Evolutionary conservation across 208 protist genomes (phyloP).

Genomic region (Crithidia brevicula): DNA sequence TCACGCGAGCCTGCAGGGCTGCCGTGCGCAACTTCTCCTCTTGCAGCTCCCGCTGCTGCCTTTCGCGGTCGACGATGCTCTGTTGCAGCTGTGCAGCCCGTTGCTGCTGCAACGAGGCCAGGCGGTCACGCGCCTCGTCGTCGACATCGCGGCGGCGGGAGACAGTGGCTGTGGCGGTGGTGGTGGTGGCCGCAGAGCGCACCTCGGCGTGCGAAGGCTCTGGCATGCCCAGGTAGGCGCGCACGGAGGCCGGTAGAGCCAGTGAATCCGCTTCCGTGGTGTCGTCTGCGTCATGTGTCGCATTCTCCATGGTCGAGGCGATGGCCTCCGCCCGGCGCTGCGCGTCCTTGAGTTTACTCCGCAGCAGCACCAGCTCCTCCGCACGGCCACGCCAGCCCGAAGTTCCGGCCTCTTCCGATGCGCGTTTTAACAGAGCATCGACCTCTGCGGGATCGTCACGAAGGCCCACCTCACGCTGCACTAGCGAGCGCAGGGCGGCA

Average conservation of each 20-base stretch:
- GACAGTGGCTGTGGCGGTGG: conserved; percentile 12
- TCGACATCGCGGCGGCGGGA: conserved; percentile 53
- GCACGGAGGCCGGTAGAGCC: conserved; percentile 16
- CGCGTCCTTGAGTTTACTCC: conserved; percentile 67
- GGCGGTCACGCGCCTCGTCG: conserved; percentile 51
- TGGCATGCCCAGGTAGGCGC: conserved; percentile 6
- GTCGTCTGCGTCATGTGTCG: neutral
- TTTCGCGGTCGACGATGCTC: conserved; percentile 36
- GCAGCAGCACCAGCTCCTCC: conserved; percentile 75
- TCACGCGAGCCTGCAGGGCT: conserved; percentile 58
- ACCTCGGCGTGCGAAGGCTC: neutral
- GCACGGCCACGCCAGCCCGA: conserved; percentile 69
- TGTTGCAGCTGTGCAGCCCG: conserved; percentile 49
- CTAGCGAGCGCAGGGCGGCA: conserved; percentile 45
- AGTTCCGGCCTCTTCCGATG: neutral
- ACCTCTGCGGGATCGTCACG: conserved; percentile 42
- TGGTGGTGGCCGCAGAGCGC: conserved; percentile 5
- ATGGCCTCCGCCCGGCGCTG: conserved; percentile 36
- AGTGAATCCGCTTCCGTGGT: neutral
- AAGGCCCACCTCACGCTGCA: conserved; percentile 63
- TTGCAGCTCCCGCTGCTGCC: conserved; percentile 27
- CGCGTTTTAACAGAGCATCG: conserved; percentile 41
- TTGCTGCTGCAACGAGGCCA: conserved; percentile 50
- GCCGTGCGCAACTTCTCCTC: conserved; percentile 43
- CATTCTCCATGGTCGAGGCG: neutral